Percentiles rank a stretch among this genome's conserved stretches.
phyloP scores from a whole-genome alignment of 331 rosid genomes.

The Quercus lobata region DNA sequence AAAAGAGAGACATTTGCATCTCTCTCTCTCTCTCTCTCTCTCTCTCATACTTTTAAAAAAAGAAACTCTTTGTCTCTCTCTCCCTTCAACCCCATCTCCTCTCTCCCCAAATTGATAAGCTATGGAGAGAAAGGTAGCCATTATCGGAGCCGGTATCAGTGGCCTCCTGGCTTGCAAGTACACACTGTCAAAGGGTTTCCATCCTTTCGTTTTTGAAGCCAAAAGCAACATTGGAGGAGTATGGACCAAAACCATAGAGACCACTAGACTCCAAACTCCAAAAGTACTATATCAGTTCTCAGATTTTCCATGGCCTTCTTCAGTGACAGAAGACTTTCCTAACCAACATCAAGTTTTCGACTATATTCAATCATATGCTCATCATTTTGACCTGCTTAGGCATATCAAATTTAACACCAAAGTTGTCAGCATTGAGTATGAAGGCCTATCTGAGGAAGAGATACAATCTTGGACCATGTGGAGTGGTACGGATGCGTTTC shows the following conservation, averaged over 20 bases:
- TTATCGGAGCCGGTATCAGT: conserved; percentile 64
- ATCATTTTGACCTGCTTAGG: conserved; percentile 42
- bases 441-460: conserved; percentile 34
- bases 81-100: no score
- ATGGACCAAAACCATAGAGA: conserved; percentile 50
- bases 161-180: conserved; percentile 76
- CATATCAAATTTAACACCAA: conserved; percentile 48
- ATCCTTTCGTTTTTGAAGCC: conserved; percentile 55
- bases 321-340: conserved; percentile 37
- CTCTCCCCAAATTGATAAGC: background rate
- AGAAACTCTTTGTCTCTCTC: no score
- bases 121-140: conserved; percentile 36
- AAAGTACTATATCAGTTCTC: conserved; percentile 45
- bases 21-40: no score
- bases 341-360: conserved; percentile 31
- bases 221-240: conserved; percentile 53
- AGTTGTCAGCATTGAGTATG: conserved; percentile 36
- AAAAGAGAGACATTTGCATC: no score
- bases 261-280: conserved; percentile 65
- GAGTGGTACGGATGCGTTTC: conserved; percentile 52
- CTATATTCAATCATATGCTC: conserved; percentile 43
- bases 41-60: no score
- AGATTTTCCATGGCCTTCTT: conserved; percentile 71
- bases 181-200: conserved; percentile 46
- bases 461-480: conserved; percentile 44